A percentile compares a stretch with the other conserved stretches of the same genome.
These are phyloP conservation scores for Mortierella claussenii DNA, from an alignment of 192 early-diverging fungal species.

Conservation along the genomic window DNA sequence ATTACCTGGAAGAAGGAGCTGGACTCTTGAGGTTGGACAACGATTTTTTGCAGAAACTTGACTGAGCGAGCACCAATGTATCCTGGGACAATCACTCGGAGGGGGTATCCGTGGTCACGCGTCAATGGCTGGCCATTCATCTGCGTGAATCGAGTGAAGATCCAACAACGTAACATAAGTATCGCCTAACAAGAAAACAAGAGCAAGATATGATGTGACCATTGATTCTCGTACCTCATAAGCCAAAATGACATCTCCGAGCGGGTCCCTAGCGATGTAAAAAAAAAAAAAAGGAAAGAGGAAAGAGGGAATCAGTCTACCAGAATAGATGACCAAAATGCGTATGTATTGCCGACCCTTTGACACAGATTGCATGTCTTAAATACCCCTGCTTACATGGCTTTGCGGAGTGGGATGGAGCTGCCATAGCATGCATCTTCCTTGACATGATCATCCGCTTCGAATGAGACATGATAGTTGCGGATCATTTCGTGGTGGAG, in stretches of 20 bases:
- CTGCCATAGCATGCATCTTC: conserved; percentile 79
- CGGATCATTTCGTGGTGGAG: conserved; percentile 63
- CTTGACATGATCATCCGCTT: conserved; percentile 71
- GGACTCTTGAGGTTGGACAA: conserved; percentile 75
- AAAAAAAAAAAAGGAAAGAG: background rate
- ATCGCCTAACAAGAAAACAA: no score
- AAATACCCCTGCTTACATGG: conserved; percentile 65
- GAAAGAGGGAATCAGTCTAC: no score
- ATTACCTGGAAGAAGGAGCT: conserved; percentile 77
- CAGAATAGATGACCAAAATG: no score
- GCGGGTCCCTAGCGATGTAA: conserved; percentile 53
- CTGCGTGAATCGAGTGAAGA: no score
- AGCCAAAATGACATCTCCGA: conserved; percentile 77
- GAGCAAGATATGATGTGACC: background rate
- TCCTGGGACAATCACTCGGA: conserved; percentile 90
- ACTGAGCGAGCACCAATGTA: conserved; percentile 92
- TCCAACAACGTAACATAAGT: no score
- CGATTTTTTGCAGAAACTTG: conserved; percentile 84
- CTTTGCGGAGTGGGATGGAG: conserved; percentile 74
- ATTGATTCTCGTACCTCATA: conserved; percentile 67
- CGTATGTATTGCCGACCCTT: no score
- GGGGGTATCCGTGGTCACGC: conserved; percentile 87
- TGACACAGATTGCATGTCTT: no score
- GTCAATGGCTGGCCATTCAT: conserved; percentile 82
- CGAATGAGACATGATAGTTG: conserved; percentile 70